phyloP scores from a whole-genome alignment of 345 rosid species.

The Linum usitatissimum region DNA sequence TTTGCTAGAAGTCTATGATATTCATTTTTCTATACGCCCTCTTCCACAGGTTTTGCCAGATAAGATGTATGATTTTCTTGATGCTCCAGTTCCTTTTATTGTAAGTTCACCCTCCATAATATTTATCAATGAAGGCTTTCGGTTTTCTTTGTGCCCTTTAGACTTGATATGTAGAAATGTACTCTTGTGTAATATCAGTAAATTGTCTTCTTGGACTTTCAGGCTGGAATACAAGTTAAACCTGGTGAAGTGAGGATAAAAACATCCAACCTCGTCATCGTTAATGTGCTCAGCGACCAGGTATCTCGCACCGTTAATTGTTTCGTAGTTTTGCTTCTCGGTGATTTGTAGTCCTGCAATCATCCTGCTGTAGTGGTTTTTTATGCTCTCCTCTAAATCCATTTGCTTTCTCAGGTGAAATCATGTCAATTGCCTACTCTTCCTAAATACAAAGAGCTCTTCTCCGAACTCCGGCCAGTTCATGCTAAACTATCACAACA shows the following conservation, averaged over 20 bases:
- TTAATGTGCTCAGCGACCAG: slow-evolving; percentile 73
- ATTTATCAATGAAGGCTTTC: neutral
- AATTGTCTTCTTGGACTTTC: slow-evolving; percentile 6
- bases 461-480: slow-evolving; percentile 58
- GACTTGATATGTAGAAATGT: neutral
- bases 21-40: neutral
- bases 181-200: neutral
- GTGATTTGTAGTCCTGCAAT: neutral
- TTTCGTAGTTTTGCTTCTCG: neutral
- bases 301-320: slow-evolving; percentile 23
- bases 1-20: neutral
- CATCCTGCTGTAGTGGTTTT: neutral
- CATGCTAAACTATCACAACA: slow-evolving; percentile 55
- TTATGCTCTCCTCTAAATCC: neutral
- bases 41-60: slow-evolving; percentile 63
- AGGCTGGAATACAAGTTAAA: slow-evolving; percentile 78
- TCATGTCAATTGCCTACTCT: slow-evolving; percentile 44
- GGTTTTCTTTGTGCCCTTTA: too few relatives aligned
- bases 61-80: slow-evolving; percentile 93
- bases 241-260: slow-evolving; percentile 71
- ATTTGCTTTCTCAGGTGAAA: slow-evolving; percentile 35
- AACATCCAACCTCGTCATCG: slow-evolving; percentile 64
- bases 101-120: slow-evolving; percentile 37
- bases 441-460: slow-evolving; percentile 65
- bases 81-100: slow-evolving; percentile 95